Base-by-base conservation (phyloP, 345 rosid species). In the Bretschneidera sinensis region DNA sequence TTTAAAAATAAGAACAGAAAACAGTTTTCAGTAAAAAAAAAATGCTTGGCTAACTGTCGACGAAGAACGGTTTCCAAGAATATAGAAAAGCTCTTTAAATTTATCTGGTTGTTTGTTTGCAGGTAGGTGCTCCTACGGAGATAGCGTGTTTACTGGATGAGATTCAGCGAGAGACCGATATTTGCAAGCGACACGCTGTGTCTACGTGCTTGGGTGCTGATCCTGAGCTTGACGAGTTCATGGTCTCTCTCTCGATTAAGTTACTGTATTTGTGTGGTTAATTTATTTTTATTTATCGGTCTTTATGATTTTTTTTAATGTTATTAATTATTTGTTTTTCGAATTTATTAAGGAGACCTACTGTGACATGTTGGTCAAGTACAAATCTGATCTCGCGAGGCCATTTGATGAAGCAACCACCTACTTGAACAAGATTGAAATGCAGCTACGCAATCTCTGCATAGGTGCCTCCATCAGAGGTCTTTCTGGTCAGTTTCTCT, bases 151-250 rank as follows among this genome's bases (percentile, higher is more conserved):
- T 86, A 24, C 59, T 89, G 17, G 95, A 89, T 50, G 89, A 85
- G 77, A 85, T 89, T 70, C 78, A 77, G 68, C 58, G 74, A 51
- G 95, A 79, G 57, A 72, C 71, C 54, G 76, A 77, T 49, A 35
- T 77, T 23, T 76, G 52, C 63, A 76, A 67, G 81, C 67, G 64
- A 73, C 83, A 76, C 43, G 68, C 63, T 33, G 68, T 53, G 62
- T 62, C 83, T 5, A 67, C 74, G 6, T 78, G 67, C 83, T 67
- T 75, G 1, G 97, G 91, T 62, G 82, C 83, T 55, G 97, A 94
- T 80, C 99, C 91, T 62, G 95, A 90, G 83, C 99, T 94, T 62
- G 99, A 94, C 69, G 86, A 87, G 73, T 94, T 94, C 81, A 90
- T 94, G 97, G 99, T 94, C 48, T 71, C 55, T 62, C 21, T 65